These are phyloP conservation scores for Amesomyces nigricolor DNA, from an alignment of 2,329 filamentous ascomycete genomes.

Conservation along the genomic window DNA sequence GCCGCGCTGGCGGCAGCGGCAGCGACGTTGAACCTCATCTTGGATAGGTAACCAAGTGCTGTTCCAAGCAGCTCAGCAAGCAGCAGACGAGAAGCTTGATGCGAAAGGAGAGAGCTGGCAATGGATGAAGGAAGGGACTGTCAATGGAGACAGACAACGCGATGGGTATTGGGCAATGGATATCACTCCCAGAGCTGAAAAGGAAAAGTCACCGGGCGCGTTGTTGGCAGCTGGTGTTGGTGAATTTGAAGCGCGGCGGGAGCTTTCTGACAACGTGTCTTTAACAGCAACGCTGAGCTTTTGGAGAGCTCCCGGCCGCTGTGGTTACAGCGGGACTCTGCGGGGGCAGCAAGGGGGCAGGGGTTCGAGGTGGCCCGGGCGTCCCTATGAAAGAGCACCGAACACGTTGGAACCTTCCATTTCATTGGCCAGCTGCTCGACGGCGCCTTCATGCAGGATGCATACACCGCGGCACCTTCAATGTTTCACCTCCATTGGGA, in stretches of 20 bases:
- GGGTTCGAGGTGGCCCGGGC: conserved; percentile 18
- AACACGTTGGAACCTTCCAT: conserved; percentile 26
- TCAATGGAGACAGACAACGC: conserved; percentile 25
- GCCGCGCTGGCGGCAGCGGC: conserved; percentile 71
- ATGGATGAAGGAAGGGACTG: conserved; percentile 17
- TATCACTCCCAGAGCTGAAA: conserved; percentile 37
- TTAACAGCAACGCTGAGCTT: conserved; percentile 23
- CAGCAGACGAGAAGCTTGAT: conserved; percentile 5
- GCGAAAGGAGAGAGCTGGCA: conserved; percentile 1
- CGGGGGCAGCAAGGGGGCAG: conserved; percentile 17
- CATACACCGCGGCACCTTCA: not conserved
- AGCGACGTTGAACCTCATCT: conserved; percentile 79
- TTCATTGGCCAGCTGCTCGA: conserved; percentile 14
- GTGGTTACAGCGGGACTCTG: conserved; percentile 18
- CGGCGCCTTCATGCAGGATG: not conserved
- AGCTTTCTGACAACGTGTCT: conserved; percentile 28
- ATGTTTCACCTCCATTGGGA: not conserved
- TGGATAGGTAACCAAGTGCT: conserved; percentile 32
- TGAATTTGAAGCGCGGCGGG: conserved; percentile 23
- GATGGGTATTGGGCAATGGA: conserved; percentile 28
- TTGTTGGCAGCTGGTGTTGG: conserved; percentile 18
- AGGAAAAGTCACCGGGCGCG: conserved; percentile 21
- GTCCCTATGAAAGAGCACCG: conserved; percentile 9
- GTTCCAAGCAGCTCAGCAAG: conserved; percentile 17
- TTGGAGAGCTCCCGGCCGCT: conserved; percentile 12